phyloP scores from a whole-genome alignment of 495 filamentous ascomycete species.

The Recurvomyces mirabilis region DNA sequence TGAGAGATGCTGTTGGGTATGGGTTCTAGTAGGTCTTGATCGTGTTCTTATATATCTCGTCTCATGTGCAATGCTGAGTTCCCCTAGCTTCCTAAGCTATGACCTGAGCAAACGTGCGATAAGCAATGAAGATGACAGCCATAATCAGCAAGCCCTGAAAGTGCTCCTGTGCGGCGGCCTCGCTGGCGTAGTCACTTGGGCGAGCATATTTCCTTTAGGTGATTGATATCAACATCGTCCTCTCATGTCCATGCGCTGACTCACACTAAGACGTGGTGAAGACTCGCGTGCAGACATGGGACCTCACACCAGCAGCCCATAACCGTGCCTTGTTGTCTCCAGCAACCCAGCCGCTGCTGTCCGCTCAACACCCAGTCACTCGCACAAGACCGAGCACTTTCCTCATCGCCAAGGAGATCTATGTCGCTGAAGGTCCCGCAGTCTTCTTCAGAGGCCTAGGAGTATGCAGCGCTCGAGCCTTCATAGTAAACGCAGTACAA shows the following conservation, averaged over 20 bases:
- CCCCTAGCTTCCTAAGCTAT: conserved; percentile 76
- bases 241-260: background rate
- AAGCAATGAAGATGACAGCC: conserved; percentile 28
- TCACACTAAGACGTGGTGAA: conserved; percentile 60
- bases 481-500: conserved; percentile 72
- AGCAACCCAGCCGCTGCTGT: conserved; percentile 22
- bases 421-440: conserved; percentile 48
- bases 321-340: no score
- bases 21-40: conserved; percentile 70
- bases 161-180: conserved; percentile 72
- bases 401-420: conserved; percentile 50
- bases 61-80: no score
- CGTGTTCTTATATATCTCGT: no score
- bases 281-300: conserved; percentile 61
- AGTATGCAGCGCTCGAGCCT: conserved; percentile 70
- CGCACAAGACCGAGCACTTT: conserved; percentile 40
- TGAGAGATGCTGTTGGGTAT: conserved; percentile 76
- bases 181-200: conserved; percentile 76
- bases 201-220: conserved; percentile 67
- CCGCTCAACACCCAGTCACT: conserved; percentile 23
- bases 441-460: conserved; percentile 70
- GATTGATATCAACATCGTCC: background rate
- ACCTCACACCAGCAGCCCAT: conserved; percentile 8
- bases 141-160: conserved; percentile 43
- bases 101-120: conserved; percentile 54